Evolutionary conservation across 257 asterid genomes (phyloP), one percentile per base, ranked within the genome.

Genomic region (Paulownia fortunei): DNA sequence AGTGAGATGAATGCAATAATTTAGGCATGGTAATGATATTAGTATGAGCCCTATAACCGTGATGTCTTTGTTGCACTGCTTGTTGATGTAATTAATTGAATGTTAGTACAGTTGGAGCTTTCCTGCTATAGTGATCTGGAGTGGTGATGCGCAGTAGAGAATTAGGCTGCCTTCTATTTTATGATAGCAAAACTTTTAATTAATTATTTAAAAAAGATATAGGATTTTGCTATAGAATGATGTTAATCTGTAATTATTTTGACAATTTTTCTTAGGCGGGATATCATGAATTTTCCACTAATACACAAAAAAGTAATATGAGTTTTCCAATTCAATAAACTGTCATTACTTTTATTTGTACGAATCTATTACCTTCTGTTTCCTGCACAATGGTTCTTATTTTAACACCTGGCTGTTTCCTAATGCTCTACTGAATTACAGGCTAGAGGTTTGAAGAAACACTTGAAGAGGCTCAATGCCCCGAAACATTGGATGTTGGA

Each of bases 391-490:
- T 60, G 6, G 32, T 60, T 30, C 21, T 19, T 5, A 6, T 13
- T 6, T 55, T 55, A 27, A 5, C 1, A 21, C 37, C 15, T 2
- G 24, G 2, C 4, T 60, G n/a, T 24, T 52, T 62, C 34, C 26
- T 63, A 15, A 37, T 72, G 49, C 62, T 66, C 11, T 44, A 10
- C 32, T 64, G 46, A 55, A 13, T 36, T 65, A 36, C 83, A 83
- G 84, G 87, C 87, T 61, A 80, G 87, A 61, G 87, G 84, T 68
- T 77, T 84, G 87, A 84, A 80, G 82, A 84, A 80, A 27, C 87
- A 84, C 34, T 73, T 83, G 82, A 83, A 83, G 87, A 73, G 87
- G 84, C 87, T 83, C 78, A 83, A 83, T 83, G 87, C 87, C 72
- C 87, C 87, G 12, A 84, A 69, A 3, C 87, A 80, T 60, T 84